These are phyloP conservation scores for Solanum clarkiae DNA, from an alignment of 257 asterid species.

Conservation along the genomic window DNA sequence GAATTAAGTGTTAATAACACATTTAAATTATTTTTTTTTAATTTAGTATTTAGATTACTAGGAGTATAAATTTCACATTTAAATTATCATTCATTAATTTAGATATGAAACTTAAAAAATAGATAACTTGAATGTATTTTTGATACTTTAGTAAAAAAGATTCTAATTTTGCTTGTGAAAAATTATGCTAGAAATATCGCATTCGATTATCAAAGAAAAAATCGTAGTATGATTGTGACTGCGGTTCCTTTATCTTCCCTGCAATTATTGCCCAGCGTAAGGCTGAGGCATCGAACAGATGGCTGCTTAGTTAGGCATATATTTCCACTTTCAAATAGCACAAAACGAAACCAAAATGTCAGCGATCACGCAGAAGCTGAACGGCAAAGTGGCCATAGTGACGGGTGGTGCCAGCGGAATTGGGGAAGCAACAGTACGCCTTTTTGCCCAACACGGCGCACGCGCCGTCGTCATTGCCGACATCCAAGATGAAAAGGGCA, in stretches of 20 bases:
- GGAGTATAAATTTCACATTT: no score
- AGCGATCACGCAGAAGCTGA: conserved; percentile 2
- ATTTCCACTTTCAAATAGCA: neutral
- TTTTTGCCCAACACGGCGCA: conserved; percentile 30
- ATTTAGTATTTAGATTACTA: no score
- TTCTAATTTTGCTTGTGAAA: no score
- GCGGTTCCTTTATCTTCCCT: neutral
- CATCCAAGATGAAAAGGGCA: conserved; percentile 27
- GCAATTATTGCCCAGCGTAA: neutral
- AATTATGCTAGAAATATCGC: neutral
- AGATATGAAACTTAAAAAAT: no score
- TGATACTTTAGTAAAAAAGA: no score
- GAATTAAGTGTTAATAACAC: no score
- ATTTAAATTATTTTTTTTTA: no score
- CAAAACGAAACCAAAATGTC: neutral
- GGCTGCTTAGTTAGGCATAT: neutral
- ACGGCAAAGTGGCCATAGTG: conserved; percentile 31
- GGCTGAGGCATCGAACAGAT: neutral
- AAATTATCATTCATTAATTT: no score
- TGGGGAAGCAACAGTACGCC: conserved; percentile 27
- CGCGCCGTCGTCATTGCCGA: conserved; percentile 41
- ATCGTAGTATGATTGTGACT: neutral
- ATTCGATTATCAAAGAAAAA: no score
- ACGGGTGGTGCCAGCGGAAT: conserved; percentile 44
- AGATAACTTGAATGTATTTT: no score